phyloP scores from a whole-genome alignment of 139 green algal species.

The Chlamydomonas asymmetrica region DNA sequence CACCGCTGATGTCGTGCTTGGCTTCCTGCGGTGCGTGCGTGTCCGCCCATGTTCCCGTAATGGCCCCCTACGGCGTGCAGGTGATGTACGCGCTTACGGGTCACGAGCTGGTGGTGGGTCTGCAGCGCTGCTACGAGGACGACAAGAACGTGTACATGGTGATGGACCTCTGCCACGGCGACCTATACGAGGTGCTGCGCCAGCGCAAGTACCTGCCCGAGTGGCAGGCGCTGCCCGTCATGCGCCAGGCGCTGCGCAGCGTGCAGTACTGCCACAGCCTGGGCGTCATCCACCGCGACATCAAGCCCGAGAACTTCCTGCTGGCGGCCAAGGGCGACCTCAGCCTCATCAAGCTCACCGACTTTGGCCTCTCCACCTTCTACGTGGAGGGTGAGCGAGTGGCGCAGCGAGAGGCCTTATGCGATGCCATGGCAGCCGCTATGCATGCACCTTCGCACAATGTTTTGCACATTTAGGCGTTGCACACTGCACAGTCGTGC shows the following conservation, averaged over 20 bases:
- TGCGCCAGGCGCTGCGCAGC: slow-evolving; percentile 25
- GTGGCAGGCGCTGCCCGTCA: slow-evolving; percentile 27
- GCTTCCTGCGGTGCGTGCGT: background rate
- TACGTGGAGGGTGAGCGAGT: slow-evolving; percentile 45
- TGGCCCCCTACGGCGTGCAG: background rate
- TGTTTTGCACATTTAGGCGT: no score
- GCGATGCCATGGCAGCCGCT: no score
- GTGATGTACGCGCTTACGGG: slow-evolving; percentile 32
- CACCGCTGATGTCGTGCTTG: background rate
- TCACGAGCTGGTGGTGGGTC: slow-evolving; percentile 41
- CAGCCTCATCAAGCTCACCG: slow-evolving; percentile 56
- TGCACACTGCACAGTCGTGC: no score
- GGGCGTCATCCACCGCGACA: slow-evolving; percentile 59
- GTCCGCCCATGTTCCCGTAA: no score
- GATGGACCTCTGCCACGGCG: slow-evolving; percentile 90
- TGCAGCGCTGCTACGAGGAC: slow-evolving; percentile 78
- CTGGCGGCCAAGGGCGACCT: slow-evolving; percentile 12
- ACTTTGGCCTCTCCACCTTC: slow-evolving; percentile 80
- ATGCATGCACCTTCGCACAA: no score
- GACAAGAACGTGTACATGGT: slow-evolving; percentile 76
- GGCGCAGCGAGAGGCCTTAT: no score
- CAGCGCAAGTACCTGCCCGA: slow-evolving; percentile 32
- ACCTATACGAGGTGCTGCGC: slow-evolving; percentile 85
- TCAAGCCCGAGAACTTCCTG: slow-evolving; percentile 74
- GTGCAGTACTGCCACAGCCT: slow-evolving; percentile 40